Conservation (phyloP, 1,139 yeast genomes). For the Candida buenavistaensis region DNA sequence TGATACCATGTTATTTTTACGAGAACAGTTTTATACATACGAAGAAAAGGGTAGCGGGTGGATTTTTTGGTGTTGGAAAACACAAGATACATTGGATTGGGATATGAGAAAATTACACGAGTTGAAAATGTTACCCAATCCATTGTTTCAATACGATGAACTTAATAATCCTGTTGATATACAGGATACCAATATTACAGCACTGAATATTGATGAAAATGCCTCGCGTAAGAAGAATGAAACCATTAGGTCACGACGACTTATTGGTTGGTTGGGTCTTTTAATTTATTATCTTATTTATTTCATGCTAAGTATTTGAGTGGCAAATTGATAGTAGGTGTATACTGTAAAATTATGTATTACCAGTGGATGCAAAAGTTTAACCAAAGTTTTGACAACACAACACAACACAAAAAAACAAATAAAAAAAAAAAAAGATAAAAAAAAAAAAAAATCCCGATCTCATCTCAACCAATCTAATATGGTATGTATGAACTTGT, state of each 20-base stretch:
- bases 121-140: constrained; percentile 12
- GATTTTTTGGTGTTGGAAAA: constrained; percentile 57
- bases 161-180: not conserved
- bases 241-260: too few species aligned
- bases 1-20: constrained; percentile 20
- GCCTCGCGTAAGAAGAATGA: too few species aligned
- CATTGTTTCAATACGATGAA: constrained; percentile 6
- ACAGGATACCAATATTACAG: too few species aligned
- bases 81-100: constrained; percentile 26
- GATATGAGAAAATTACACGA: constrained; percentile 17
- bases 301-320: too few species aligned
- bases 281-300: too few species aligned
- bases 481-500: not conserved
- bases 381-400: not conserved
- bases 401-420: not conserved
- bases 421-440: too few species aligned
- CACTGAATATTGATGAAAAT: too few species aligned
- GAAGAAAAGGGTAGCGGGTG: constrained; percentile 20
- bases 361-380: too few species aligned
- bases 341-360: too few species aligned
- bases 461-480: too few species aligned
- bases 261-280: too few species aligned
- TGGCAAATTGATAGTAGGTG: too few species aligned
- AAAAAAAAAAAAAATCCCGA: not conserved
- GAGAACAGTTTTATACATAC: constrained; percentile 21